phyloP scores from a whole-genome alignment of 2,329 filamentous ascomycete genomes.

The Rhexocercosporidium sp. region DNA sequence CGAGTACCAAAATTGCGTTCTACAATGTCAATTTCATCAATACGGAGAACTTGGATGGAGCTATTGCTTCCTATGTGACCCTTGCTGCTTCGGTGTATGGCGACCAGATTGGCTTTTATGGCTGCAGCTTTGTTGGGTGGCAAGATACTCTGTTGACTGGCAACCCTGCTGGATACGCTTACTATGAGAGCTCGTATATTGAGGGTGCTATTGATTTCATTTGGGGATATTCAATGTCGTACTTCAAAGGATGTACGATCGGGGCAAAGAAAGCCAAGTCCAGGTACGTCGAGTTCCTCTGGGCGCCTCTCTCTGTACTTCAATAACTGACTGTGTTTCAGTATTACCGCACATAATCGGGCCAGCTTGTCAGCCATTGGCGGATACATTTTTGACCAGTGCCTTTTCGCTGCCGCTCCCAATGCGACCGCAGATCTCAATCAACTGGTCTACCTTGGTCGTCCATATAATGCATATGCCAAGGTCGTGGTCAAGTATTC shows the following conservation, averaged over 20 bases:
- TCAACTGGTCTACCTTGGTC: constrained; percentile 48
- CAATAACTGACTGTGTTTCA: constrained; percentile 29
- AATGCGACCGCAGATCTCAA: constrained; percentile 21
- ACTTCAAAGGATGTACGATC: constrained; percentile 43
- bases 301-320: not conserved
- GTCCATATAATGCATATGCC: constrained; percentile 55
- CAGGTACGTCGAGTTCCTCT: not conserved
- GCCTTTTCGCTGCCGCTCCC: constrained; percentile 28
- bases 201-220: constrained; percentile 20
- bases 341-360: constrained; percentile 51
- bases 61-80: constrained; percentile 14
- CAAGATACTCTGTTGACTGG: constrained; percentile 19
- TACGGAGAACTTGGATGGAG: constrained; percentile 41
- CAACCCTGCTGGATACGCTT: constrained; percentile 14
- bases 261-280: constrained; percentile 41
- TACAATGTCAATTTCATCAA: constrained; percentile 63
- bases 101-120: constrained; percentile 15
- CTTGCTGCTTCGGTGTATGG: constrained; percentile 18
- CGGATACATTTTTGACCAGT: constrained; percentile 59
- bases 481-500: constrained; percentile 55
- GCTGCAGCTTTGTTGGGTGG: constrained; percentile 14
- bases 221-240: constrained; percentile 18
- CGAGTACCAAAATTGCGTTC: constrained; percentile 40
- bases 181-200: constrained; percentile 19
- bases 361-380: constrained; percentile 43